These are phyloP conservation scores for Leccinum subgranulosum DNA, from an alignment of 768 basidiomycete genomes.

Conservation along the genomic window DNA sequence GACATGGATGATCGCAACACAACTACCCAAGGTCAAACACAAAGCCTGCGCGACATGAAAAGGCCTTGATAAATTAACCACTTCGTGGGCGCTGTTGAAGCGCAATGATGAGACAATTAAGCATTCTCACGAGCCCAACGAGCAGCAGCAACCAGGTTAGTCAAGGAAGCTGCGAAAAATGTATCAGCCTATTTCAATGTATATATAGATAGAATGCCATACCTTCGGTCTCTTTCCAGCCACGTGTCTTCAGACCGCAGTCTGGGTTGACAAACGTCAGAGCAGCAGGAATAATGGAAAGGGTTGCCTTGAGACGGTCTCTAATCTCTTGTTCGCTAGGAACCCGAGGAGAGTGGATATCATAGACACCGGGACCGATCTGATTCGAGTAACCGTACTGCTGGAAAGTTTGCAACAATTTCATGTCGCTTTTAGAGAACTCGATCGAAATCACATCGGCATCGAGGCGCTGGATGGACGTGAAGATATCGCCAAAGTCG, in stretches of 20 bases:
- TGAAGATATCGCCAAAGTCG: slow-evolving; percentile 98
- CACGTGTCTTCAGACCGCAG: slow-evolving; percentile 98
- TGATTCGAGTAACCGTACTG: slow-evolving; percentile 93
- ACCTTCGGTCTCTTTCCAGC: slow-evolving; percentile 96
- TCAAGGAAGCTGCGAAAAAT: slow-evolving; percentile 55
- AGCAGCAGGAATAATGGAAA: slow-evolving; percentile 73
- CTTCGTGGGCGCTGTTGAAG: slow-evolving; percentile 89
- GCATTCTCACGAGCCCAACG: slow-evolving; percentile 87
- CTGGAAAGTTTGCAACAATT: slow-evolving; percentile 94
- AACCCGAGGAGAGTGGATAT: slow-evolving; percentile 99
- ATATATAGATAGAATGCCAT: slow-evolving; percentile 8
- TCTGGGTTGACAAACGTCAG: slow-evolving; percentile 95
- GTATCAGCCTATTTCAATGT: slow-evolving; percentile 4
- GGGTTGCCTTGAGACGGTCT: slow-evolving; percentile 84
- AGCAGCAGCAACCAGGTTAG: slow-evolving; percentile 87
- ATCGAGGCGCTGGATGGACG: slow-evolving; percentile 93
- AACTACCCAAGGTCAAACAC: slow-evolving; percentile 56
- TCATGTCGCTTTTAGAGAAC: slow-evolving; percentile 98
- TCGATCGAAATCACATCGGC: slow-evolving; percentile 99
- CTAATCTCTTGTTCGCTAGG: slow-evolving; percentile 91
- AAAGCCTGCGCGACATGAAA: slow-evolving; percentile 27
- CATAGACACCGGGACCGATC: slow-evolving; percentile 98
- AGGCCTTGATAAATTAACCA: slow-evolving; percentile 54
- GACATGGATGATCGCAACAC: slow-evolving; percentile 34
- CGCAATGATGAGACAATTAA: slow-evolving; percentile 56